Evolutionary conservation across 2,329 filamentous ascomycete species (phyloP).

Genomic region (Lasiodiplodia sp.): DNA sequence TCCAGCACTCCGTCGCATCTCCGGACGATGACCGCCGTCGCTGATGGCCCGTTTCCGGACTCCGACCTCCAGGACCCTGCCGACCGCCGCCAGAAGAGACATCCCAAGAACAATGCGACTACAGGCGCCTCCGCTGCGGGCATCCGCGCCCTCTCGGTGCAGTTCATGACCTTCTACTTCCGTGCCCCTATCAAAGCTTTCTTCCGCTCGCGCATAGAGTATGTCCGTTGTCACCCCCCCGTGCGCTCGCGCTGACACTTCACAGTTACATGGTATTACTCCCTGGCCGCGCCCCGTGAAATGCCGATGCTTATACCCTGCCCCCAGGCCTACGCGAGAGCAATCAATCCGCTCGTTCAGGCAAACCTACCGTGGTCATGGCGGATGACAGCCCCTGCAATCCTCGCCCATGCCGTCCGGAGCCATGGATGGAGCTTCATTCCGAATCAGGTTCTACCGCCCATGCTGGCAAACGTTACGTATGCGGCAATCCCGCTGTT

Average conservation of each 20-base stretch:
- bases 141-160: constrained; percentile 82
- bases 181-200: constrained; percentile 91
- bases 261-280: constrained; percentile 59
- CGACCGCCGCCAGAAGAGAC: constrained; percentile 39
- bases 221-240: constrained; percentile 51
- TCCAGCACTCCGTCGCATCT: constrained; percentile 34
- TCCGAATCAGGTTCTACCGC: constrained; percentile 78
- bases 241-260: constrained; percentile 33
- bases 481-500: constrained; percentile 38
- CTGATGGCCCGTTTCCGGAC: constrained; percentile 37
- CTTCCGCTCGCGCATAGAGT: constrained; percentile 89
- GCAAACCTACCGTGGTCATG: constrained; percentile 63
- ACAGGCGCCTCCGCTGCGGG: constrained; percentile 85
- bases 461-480: constrained; percentile 75
- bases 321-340: constrained; percentile 66
- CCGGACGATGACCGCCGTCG: constrained; percentile 48
- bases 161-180: constrained; percentile 82
- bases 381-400: constrained; percentile 72
- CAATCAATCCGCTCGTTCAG: constrained; percentile 65
- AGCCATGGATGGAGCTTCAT: constrained; percentile 78
- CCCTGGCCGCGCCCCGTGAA: neutral
- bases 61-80: constrained; percentile 18
- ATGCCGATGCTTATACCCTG: constrained; percentile 4
- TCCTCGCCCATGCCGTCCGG: constrained; percentile 71
- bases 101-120: constrained; percentile 65